Evolutionary conservation across 2,329 filamentous ascomycete species (phyloP).

Genomic region (Dactylonectria macrodidyma): DNA sequence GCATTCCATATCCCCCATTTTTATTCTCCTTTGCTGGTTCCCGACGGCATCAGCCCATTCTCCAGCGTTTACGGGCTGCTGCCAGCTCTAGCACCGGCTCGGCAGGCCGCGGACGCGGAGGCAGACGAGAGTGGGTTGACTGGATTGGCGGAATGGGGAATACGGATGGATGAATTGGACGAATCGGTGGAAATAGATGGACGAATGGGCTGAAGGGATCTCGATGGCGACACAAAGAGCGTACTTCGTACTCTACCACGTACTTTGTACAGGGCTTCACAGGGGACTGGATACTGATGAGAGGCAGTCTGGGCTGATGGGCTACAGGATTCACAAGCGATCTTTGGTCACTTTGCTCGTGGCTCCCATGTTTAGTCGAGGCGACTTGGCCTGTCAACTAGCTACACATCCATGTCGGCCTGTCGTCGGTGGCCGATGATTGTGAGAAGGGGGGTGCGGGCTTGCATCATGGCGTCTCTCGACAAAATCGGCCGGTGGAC

Average conservation of each 20-base stretch:
- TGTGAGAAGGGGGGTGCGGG: conserved; percentile 29
- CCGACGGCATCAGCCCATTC: conserved; percentile 40
- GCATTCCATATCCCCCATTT: conserved; percentile 31
- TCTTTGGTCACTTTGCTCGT: conserved; percentile 42
- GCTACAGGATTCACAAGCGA: conserved; percentile 34
- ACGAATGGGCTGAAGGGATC: conserved; percentile 26
- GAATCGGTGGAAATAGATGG: conserved; percentile 29
- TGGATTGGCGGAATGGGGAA: conserved; percentile 40
- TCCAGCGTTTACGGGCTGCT: conserved; percentile 30
- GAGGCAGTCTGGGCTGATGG: conserved; percentile 10
- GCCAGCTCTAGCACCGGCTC: conserved; percentile 32
- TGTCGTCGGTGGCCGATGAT: conserved; percentile 30
- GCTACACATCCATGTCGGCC: conserved; percentile 39
- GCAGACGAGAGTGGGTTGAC: conserved; percentile 31
- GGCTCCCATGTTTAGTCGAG: conserved; percentile 46
- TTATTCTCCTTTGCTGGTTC: conserved; percentile 28
- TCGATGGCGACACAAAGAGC: conserved; percentile 12
- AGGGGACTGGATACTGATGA: conserved; percentile 12
- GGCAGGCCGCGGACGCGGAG: conserved; percentile 30
- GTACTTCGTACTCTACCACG: background rate
- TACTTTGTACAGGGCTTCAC: background rate
- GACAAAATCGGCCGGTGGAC: conserved; percentile 37
- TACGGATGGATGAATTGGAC: conserved; percentile 28
- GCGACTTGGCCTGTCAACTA: conserved; percentile 42
- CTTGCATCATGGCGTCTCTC: conserved; percentile 34